These are phyloP conservation scores for Phytophthora palmivora DNA, from an alignment of 352 stramenopile species.

Conservation along the genomic window DNA sequence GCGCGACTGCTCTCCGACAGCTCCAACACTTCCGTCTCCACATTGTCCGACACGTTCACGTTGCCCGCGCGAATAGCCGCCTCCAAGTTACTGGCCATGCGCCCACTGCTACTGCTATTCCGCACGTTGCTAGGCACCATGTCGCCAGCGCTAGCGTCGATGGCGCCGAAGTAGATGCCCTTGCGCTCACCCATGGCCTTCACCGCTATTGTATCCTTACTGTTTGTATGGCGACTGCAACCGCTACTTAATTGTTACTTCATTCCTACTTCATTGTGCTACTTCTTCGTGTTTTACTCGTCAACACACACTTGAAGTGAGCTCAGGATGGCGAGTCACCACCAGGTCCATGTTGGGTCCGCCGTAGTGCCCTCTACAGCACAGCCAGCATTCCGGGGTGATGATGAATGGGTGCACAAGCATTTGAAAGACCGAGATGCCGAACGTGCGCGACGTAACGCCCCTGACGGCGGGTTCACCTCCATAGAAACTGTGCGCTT, in stretches of 20 bases:
- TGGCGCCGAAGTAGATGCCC: constrained; percentile 87
- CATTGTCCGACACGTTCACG: constrained; percentile 79
- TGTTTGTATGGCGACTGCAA: neutral
- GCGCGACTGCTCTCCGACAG: constrained; percentile 83
- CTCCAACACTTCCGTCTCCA: constrained; percentile 85
- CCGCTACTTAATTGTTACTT: neutral
- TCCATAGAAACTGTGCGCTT: constrained; percentile 55
- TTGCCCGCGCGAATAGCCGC: constrained; percentile 81
- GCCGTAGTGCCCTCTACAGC: neutral
- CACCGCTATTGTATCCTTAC: constrained; percentile 5
- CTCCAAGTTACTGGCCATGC: constrained; percentile 54
- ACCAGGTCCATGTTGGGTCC: neutral
- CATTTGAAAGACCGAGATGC: constrained; percentile 46
- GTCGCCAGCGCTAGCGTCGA: constrained; percentile 44
- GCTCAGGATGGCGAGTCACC: constrained; percentile 4
- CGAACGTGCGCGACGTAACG: constrained; percentile 44
- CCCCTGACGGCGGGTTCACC: constrained; percentile 38
- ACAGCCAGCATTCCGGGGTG: constrained; percentile 45
- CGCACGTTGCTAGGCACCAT: constrained; percentile 58
- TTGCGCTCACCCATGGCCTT: constrained; percentile 67
- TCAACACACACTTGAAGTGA: constrained; percentile 26
- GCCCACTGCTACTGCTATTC: neutral
- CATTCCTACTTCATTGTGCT: neutral
- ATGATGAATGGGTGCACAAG: constrained; percentile 61
- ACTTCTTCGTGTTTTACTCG: constrained; percentile 9